phyloP scores from a whole-genome alignment of 2,329 filamentous ascomycete genomes.

The Colletotrichum euphorbiae region DNA sequence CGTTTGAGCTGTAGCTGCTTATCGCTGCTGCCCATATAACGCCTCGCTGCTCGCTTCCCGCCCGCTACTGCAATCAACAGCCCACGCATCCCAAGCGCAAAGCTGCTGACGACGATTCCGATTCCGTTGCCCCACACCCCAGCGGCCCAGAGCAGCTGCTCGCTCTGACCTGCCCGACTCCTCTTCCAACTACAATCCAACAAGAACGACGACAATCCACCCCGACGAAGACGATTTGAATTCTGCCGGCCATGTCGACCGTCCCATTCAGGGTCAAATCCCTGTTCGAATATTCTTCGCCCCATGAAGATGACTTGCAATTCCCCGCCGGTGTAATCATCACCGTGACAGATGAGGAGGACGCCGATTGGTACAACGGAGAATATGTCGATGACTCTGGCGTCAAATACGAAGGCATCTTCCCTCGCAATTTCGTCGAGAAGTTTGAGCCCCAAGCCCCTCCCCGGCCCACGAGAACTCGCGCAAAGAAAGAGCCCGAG shows the following conservation, averaged over 20 bases:
- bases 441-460: constrained; percentile 92
- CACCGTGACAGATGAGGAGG: constrained; percentile 91
- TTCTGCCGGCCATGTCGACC: constrained; percentile 48
- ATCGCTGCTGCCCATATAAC: constrained; percentile 4
- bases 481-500: constrained; percentile 73
- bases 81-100: constrained; percentile 30
- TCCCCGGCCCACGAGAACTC: constrained; percentile 81
- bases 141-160: constrained; percentile 23
- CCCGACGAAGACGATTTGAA: constrained; percentile 27
- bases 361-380: constrained; percentile 92
- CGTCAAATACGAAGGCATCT: constrained; percentile 83
- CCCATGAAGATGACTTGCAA: constrained; percentile 93
- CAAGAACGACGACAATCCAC: constrained; percentile 13
- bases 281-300: constrained; percentile 92
- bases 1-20: constrained; percentile 5
- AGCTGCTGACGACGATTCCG: constrained; percentile 40
- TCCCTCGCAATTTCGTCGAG: constrained; percentile 97
- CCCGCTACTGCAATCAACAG: constrained; percentile 30
- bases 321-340: constrained; percentile 90
- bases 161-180: constrained; percentile 35
- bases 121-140: constrained; percentile 37
- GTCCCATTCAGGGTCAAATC: constrained; percentile 93
- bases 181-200: constrained; percentile 35
- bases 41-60: constrained; percentile 14
- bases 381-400: constrained; percentile 85